Evolutionary conservation across 768 basidiomycete genomes (phyloP).

Genomic region (Phylloporus arenicola): DNA sequence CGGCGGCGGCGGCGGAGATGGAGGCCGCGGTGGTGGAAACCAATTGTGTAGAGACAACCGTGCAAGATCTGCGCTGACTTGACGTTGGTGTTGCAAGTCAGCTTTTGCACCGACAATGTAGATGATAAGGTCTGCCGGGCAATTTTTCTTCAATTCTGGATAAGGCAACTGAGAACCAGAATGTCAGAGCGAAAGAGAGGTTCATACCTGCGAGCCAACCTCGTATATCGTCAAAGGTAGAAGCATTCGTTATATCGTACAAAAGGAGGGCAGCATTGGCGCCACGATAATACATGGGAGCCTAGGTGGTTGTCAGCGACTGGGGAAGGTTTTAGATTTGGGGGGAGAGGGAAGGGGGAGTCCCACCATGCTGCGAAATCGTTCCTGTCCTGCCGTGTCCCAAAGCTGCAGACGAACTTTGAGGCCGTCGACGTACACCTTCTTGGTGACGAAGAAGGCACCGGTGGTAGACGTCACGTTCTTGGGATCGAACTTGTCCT

Average conservation of each 20-base stretch:
- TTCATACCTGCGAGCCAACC: conserved; percentile 83
- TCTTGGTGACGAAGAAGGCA: conserved; percentile 92
- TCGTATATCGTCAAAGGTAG: conserved; percentile 84
- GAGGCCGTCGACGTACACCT: conserved; percentile 77
- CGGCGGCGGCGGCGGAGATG: conserved; percentile 59
- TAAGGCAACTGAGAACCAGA: conserved; percentile 5
- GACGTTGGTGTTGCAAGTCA: conserved; percentile 64
- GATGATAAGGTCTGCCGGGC: conserved; percentile 81
- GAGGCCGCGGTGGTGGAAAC: conserved; percentile 77
- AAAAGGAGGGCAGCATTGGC: conserved; percentile 90
- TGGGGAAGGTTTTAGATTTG: conserved; percentile 11
- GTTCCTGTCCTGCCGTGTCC: conserved; percentile 93
- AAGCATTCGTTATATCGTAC: conserved; percentile 90
- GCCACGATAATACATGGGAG: conserved; percentile 95
- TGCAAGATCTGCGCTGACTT: conserved; percentile 77
- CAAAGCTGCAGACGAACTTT: conserved; percentile 85
- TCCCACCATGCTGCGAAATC: conserved; percentile 84
- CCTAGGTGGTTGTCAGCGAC: conserved; percentile 40
- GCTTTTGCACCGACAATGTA: conserved; percentile 95
- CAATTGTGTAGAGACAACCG: conserved; percentile 80
- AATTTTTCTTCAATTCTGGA: conserved; percentile 85
- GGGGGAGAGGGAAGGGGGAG: not conserved
- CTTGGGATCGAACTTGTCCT: conserved; percentile 84
- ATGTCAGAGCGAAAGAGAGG: not conserved
- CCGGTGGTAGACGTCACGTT: conserved; percentile 88